Conservation (phyloP, 1,139 yeast species). For the Kodamaea suecica region DNA sequence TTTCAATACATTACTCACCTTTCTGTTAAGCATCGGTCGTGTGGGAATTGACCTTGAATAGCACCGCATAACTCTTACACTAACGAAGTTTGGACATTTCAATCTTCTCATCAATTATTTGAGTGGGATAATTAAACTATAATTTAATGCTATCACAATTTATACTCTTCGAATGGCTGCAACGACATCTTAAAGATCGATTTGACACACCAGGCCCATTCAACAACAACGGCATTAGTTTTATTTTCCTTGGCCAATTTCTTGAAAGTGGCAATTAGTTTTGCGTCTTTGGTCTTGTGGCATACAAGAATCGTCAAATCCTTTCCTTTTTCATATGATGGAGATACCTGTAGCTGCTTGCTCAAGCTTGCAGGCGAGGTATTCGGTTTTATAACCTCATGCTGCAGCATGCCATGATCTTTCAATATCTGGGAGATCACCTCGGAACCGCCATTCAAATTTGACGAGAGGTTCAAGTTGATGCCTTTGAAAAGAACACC, state of each 20-base stretch:
- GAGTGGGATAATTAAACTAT: too few relatives aligned
- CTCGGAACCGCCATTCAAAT: conserved; percentile 65
- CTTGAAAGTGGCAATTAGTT: conserved; percentile 40
- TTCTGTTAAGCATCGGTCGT: too few relatives aligned
- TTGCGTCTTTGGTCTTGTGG: conserved; percentile 43
- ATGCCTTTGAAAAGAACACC: conserved; percentile 45
- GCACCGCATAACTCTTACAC: too few relatives aligned
- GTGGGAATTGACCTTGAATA: too few relatives aligned
- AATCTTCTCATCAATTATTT: neutral
- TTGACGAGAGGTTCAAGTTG: conserved; percentile 55
- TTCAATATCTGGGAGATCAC: conserved; percentile 58
- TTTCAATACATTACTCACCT: too few relatives aligned
- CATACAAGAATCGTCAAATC: conserved; percentile 29
- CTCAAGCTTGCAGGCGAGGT: conserved; percentile 10
- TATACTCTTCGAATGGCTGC: conserved; percentile 24
- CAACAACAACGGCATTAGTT: conserved; percentile 34
- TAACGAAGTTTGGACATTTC: too few relatives aligned
- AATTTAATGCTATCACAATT: conserved; percentile 17
- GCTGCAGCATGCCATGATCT: conserved; percentile 57
- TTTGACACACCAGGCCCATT: conserved; percentile 69
- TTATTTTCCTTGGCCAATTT: conserved; percentile 25
- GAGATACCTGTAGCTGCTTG: conserved; percentile 7
- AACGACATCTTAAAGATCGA: conserved; percentile 51
- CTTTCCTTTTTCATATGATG: conserved; percentile 14
- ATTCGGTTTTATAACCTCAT: conserved; percentile 28